Conservation (phyloP, 2,329 filamentous ascomycete species). For the Plectosphaerella cucumerina region DNA sequence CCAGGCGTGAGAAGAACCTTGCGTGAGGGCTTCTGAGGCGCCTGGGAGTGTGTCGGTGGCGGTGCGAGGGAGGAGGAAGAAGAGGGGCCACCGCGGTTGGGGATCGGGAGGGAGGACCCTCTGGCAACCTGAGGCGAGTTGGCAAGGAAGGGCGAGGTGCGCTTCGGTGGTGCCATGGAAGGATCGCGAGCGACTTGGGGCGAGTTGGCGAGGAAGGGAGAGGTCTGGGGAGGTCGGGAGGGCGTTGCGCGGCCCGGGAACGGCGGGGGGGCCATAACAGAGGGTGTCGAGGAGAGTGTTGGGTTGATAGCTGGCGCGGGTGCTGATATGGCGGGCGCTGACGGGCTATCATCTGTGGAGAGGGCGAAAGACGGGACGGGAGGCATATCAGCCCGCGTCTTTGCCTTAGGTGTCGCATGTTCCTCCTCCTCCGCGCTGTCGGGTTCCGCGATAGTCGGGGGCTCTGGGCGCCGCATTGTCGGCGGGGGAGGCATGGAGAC, state of each 20-base stretch:
- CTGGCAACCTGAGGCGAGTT: slow-evolving; percentile 19
- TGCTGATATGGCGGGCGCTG: slow-evolving; percentile 11
- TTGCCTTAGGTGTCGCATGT: slow-evolving; percentile 50
- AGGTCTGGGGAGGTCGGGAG: slow-evolving; percentile 1
- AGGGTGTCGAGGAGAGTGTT: slow-evolving; percentile 11
- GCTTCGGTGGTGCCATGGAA: slow-evolving; percentile 7
- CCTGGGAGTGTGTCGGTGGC: slow-evolving; percentile 48
- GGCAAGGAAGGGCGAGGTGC: slow-evolving; percentile 13
- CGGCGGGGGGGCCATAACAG: slow-evolving; percentile 26
- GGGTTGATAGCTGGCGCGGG: slow-evolving; percentile 11
- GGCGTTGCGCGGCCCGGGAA: slow-evolving; percentile 14
- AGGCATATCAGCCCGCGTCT: slow-evolving; percentile 16
- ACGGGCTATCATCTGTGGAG: slow-evolving; percentile 18
- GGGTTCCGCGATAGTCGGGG: slow-evolving; percentile 7
- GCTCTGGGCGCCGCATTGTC: slow-evolving; percentile 18
- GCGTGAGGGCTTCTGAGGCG: slow-evolving; percentile 52
- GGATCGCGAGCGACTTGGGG: slow-evolving; percentile 40
- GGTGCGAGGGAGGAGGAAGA: slow-evolving; percentile 42
- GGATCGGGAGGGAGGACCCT: slow-evolving; percentile 22
- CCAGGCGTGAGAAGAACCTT: slow-evolving; percentile 84
- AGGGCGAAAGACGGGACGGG: slow-evolving; percentile 44
- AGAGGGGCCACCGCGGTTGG: slow-evolving; percentile 31
- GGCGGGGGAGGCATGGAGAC: slow-evolving; percentile 32
- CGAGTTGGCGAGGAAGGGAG: slow-evolving; percentile 46
- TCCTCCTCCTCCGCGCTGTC: slow-evolving; percentile 26